Evolutionary conservation across 352 stramenopile species (phyloP).

Genomic region (Pythium rhizo-oryzae): DNA sequence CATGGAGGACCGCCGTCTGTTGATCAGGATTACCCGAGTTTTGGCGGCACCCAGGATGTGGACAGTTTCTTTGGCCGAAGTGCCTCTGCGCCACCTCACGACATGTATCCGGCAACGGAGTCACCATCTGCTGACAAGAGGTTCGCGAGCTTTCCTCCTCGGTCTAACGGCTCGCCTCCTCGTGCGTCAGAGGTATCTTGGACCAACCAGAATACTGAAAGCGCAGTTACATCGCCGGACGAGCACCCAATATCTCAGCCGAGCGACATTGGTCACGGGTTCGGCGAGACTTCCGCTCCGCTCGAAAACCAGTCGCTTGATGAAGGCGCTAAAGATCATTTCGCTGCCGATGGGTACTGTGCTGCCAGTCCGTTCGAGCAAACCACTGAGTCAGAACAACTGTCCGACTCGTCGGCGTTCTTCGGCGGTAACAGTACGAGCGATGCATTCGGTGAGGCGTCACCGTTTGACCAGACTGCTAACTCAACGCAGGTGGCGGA

Average conservation of each 20-base stretch:
- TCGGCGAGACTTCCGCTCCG: neutral
- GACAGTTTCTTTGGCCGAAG: conserved; percentile 21
- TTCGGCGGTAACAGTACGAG: neutral
- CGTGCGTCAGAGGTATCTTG: neutral
- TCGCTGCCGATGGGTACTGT: neutral
- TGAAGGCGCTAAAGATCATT: neutral
- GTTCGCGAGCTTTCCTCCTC: neutral
- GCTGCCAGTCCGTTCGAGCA: conserved; percentile 4
- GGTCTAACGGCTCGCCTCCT: neutral
- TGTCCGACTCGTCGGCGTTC: conserved; percentile 5
- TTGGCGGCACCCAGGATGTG: neutral
- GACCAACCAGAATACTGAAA: neutral
- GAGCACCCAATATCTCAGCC: neutral
- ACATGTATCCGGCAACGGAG: neutral
- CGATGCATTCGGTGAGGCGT: neutral
- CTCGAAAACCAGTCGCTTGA: neutral
- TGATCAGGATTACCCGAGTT: neutral
- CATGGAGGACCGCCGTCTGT: neutral
- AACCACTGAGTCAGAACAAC: neutral
- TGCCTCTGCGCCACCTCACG: neutral
- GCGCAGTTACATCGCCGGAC: too few species aligned
- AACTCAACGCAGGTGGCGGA: neutral
- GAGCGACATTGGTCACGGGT: neutral
- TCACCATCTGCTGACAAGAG: neutral
- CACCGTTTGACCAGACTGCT: neutral